These are phyloP conservation scores for Saturnispora silvae DNA, from an alignment of 805 yeast genomes.

Conservation along the genomic window DNA sequence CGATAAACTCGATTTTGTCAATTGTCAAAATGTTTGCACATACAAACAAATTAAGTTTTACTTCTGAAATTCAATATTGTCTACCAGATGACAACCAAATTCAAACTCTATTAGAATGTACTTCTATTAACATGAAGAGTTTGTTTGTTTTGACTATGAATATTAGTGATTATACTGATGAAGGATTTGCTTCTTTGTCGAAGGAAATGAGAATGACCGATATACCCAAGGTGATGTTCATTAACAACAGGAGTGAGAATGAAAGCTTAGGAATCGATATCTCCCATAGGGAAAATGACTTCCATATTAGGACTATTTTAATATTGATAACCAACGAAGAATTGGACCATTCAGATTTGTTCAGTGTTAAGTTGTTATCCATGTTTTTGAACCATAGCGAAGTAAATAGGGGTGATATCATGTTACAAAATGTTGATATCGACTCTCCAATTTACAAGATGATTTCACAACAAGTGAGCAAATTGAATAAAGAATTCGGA, in stretches of 20 bases:
- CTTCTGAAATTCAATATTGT: slow-evolving; percentile 24
- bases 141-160: slow-evolving; percentile 19
- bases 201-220: slow-evolving; percentile 9
- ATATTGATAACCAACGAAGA: slow-evolving; percentile 15
- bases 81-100: slow-evolving; percentile 20
- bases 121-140: slow-evolving; percentile 14
- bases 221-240: slow-evolving; percentile 17
- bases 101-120: slow-evolving; percentile 17
- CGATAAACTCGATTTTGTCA: slow-evolving; percentile 28
- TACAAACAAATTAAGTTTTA: slow-evolving; percentile 20
- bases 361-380: slow-evolving; percentile 19
- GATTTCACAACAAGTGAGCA: neutral
- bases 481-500: slow-evolving; percentile 1
- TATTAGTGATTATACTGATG: slow-evolving; percentile 15
- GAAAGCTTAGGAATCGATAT: no score
- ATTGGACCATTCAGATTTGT: slow-evolving; percentile 13
- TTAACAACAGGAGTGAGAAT: no score
- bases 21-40: slow-evolving; percentile 26
- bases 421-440: slow-evolving; percentile 5
- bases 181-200: slow-evolving; percentile 10
- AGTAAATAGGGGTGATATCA: slow-evolving; percentile 5
- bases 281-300: no score
- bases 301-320: slow-evolving; percentile 13
- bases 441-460: slow-evolving; percentile 1
- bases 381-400: slow-evolving; percentile 17